phyloP scores from a whole-genome alignment of 2,329 filamentous ascomycete species.

The Conoideocrella luteorostrata region DNA sequence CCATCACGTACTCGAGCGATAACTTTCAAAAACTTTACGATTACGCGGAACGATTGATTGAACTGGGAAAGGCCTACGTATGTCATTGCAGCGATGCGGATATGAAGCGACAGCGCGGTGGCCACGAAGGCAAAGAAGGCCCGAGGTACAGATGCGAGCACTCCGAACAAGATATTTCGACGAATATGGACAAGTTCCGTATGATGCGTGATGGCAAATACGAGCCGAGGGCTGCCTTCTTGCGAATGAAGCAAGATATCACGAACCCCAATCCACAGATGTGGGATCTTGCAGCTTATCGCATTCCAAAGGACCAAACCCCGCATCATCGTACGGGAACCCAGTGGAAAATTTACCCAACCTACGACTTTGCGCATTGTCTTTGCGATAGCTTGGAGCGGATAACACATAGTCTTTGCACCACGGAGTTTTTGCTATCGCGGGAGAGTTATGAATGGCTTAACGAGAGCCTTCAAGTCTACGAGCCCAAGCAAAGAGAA shows the following conservation, averaged over 20 bases:
- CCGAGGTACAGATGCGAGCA: slow-evolving; percentile 75
- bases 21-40: slow-evolving; percentile 81
- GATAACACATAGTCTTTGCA: slow-evolving; percentile 92
- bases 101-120: slow-evolving; percentile 81
- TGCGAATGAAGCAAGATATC: slow-evolving; percentile 90
- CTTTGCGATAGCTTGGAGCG: slow-evolving; percentile 86
- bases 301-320: slow-evolving; percentile 59
- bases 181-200: slow-evolving; percentile 75
- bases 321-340: slow-evolving; percentile 73
- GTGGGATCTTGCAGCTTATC: slow-evolving; percentile 92
- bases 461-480: slow-evolving; percentile 72
- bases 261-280: slow-evolving; percentile 82
- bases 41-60: slow-evolving; percentile 74
- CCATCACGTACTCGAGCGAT: slow-evolving; percentile 77
- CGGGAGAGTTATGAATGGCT: slow-evolving; percentile 87
- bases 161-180: slow-evolving; percentile 64
- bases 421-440: slow-evolving; percentile 81
- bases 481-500: slow-evolving; percentile 90
- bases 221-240: slow-evolving; percentile 71
- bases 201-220: slow-evolving; percentile 91
- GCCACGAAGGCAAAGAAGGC: slow-evolving; percentile 55
- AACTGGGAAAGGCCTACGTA: slow-evolving; percentile 63
- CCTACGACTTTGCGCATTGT: slow-evolving; percentile 89
- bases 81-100: slow-evolving; percentile 78
- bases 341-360: slow-evolving; percentile 90